Evolutionary conservation across 345 rosid genomes (phyloP).

Genomic region (Iberis pinnata): DNA sequence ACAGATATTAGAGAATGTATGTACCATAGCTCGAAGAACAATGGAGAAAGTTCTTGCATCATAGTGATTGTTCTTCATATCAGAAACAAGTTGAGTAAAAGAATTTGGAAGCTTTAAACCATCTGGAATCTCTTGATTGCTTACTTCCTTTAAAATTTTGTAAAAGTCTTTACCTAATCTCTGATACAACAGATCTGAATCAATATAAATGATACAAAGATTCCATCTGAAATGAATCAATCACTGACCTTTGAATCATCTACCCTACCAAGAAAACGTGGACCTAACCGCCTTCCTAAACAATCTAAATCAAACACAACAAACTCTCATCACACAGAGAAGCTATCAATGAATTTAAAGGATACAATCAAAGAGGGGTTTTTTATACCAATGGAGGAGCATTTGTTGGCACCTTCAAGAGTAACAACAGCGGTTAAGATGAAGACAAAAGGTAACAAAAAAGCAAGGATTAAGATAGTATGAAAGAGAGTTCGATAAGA

Average conservation of each 20-base stretch:
- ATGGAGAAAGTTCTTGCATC: conserved; percentile 85
- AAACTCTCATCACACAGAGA: conserved; percentile 17
- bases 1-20: conserved; percentile 26
- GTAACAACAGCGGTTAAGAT: conserved; percentile 95
- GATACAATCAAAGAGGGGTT: neutral
- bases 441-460: conserved; percentile 96
- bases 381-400: conserved; percentile 97
- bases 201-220: conserved; percentile 21
- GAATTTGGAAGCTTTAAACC: conserved; percentile 78
- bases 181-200: conserved; percentile 43
- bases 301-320: conserved; percentile 49
- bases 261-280: conserved; percentile 72
- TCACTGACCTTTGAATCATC: conserved; percentile 84
- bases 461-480: conserved; percentile 89
- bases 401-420: conserved; percentile 99
- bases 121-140: conserved; percentile 75
- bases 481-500: conserved; percentile 96
- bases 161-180: conserved; percentile 79
- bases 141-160: conserved; percentile 76
- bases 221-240: conserved; percentile 7
- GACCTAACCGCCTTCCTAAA: conserved; percentile 97
- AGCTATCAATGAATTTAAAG: neutral
- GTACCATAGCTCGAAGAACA: conserved; percentile 82
- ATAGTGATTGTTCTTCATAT: conserved; percentile 76
- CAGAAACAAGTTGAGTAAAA: conserved; percentile 76